Evolutionary conservation across 441 rosid species (phyloP), one percentile per base, ranked within the genome.

Genomic region (Kokia cookei): DNA sequence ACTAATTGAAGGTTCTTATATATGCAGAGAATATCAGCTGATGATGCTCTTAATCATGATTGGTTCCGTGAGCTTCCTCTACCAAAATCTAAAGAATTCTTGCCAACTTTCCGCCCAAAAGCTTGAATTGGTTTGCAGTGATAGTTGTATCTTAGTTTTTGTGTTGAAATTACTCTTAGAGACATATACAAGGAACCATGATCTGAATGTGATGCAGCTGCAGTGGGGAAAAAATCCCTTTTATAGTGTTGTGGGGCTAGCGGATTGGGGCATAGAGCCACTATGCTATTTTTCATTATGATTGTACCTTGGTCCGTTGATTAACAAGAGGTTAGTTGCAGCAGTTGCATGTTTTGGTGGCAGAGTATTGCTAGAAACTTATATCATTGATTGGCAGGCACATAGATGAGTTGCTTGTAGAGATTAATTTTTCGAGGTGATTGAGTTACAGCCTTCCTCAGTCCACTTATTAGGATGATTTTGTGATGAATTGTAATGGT

Each of bases 11-110:
- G 62, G 14, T 72, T 73, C 10, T 71, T 76, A 42, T 32, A 55
- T 8, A n/a, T 84, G 87, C 89, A 89, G 98, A 84, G 98, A 45
- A 85, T 94, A 72, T 86, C 97, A 40, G 98, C 78, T 26, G 95
- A 86, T 63, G 95, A 69, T 68, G 97, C 98, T 15, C 88, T 92
- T 57, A 82, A 85, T 76, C 98, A 94, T 76, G 77, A 82, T 8
- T 94, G 97, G 97, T 94, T 94, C 80, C 64, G 2, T 19, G 97
- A 94, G 74, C 86, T 75, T 60, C 97, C 98, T 72, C 85, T 83
- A n/a, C 91, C 94, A 43, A 90, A 88, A 72, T 75, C 86, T 15
- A 91, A 86, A 81, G 95, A 92, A 50, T 81, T 86, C 63, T 90
- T 89, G 95, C 98, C 94, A 48, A 92, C 93, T 35, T 91, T 88